A percentile compares a stretch with the other conserved stretches of the same genome.
Evolutionary conservation across 1,284 basidiomycete genomes (phyloP).

Genomic region (Coriolopsis trogii): DNA sequence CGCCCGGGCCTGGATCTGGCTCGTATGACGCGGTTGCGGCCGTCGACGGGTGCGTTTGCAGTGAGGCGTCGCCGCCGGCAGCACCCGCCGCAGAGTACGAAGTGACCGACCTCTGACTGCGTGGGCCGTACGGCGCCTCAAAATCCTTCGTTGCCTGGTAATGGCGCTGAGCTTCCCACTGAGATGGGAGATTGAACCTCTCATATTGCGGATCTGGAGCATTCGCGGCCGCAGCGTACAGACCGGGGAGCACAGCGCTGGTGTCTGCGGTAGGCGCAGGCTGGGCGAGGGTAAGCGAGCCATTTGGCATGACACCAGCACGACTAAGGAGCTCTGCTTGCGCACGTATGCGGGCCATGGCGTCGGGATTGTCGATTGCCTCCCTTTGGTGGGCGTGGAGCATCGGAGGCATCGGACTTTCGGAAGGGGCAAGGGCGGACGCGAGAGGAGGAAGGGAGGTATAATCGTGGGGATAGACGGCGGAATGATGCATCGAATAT

Average conservation of each 20-base stretch:
- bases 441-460: slow-evolving; percentile 18
- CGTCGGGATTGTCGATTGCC: slow-evolving; percentile 37
- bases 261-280: slow-evolving; percentile 19
- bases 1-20: slow-evolving; percentile 11
- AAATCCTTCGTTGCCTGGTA: slow-evolving; percentile 24
- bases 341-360: slow-evolving; percentile 50
- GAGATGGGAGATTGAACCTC: slow-evolving; percentile 12
- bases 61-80: slow-evolving; percentile 25
- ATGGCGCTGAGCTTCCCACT: slow-evolving; percentile 22
- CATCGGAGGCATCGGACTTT: slow-evolving; percentile 10
- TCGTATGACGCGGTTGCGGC: slow-evolving; percentile 14
- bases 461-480: slow-evolving; percentile 24
- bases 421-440: slow-evolving; percentile 13
- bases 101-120: slow-evolving; percentile 13
- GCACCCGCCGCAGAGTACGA: slow-evolving; percentile 16
- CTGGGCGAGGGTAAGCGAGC: slow-evolving; percentile 21
- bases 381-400: slow-evolving; percentile 12
- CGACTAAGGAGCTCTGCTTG: slow-evolving; percentile 48
- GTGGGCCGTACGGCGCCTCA: slow-evolving; percentile 17
- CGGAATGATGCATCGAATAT: slow-evolving; percentile 20
- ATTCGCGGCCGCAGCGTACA: slow-evolving; percentile 14
- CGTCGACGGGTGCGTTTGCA: slow-evolving; percentile 27
- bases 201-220: slow-evolving; percentile 16
- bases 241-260: slow-evolving; percentile 16
- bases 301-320: slow-evolving; percentile 33